Percentiles rank a stretch among this genome's conserved stretches.
These are phyloP conservation scores for Stellera chamaejasme DNA, from an alignment of 345 rosid genomes.

Conservation along the genomic window DNA sequence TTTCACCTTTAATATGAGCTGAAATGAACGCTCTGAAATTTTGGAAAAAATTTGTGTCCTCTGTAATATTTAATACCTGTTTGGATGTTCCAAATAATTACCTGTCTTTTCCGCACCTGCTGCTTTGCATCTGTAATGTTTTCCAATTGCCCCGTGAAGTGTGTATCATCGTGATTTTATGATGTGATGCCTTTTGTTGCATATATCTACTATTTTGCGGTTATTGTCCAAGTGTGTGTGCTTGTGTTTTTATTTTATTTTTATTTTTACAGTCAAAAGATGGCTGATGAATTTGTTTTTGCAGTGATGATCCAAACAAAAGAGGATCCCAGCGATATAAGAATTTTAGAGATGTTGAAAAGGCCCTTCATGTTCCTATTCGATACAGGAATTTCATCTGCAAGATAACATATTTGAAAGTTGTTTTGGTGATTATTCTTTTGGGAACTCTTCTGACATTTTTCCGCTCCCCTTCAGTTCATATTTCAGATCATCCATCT, in stretches of 20 bases:
- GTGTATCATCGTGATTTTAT: too few relatives aligned
- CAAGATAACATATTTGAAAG: conserved; percentile 40
- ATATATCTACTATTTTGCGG: too few relatives aligned
- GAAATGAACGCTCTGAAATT: too few relatives aligned
- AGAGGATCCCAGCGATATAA: conserved; percentile 39
- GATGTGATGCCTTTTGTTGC: too few relatives aligned
- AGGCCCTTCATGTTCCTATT: conserved; percentile 41
- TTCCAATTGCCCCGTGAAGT: too few relatives aligned
- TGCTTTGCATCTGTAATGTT: too few relatives aligned
- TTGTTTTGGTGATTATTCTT: conserved; percentile 43
- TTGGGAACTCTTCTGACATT: conserved; percentile 53
- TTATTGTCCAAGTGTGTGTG: too few relatives aligned
- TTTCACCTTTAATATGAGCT: too few relatives aligned
- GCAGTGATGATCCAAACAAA: conserved; percentile 51
- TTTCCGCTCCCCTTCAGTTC: conserved; percentile 51
- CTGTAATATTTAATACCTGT: too few relatives aligned
- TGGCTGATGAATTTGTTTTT: conserved; percentile 3
- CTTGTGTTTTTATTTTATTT: not conserved
- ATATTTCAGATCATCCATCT: conserved; percentile 46
- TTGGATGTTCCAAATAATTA: too few relatives aligned
- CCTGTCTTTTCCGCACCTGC: too few relatives aligned
- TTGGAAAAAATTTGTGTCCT: too few relatives aligned
- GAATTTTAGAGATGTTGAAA: conserved; percentile 55
- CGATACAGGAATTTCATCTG: conserved; percentile 50
- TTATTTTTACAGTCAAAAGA: conserved; percentile 4